A percentile compares a stretch with the other conserved stretches of the same genome.
These are phyloP conservation scores for Calcarisporium arbuscula DNA, from an alignment of 2,329 filamentous ascomycete genomes.

Conservation along the genomic window DNA sequence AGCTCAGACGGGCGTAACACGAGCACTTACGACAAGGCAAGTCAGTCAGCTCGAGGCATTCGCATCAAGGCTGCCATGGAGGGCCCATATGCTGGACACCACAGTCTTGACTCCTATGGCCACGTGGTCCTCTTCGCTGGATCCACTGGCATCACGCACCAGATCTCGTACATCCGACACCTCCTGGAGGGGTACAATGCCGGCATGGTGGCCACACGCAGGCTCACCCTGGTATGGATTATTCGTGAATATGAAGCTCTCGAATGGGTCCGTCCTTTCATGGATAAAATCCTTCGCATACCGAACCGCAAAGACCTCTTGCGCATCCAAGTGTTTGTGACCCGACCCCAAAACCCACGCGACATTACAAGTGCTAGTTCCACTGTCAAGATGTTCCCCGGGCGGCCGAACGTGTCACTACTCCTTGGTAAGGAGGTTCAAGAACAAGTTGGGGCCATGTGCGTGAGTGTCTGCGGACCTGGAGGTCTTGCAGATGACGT, in stretches of 20 bases:
- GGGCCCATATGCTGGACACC: slow-evolving; percentile 80
- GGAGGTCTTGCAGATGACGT: slow-evolving; percentile 73
- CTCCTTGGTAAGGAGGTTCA: slow-evolving; percentile 77
- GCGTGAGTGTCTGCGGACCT: slow-evolving; percentile 73
- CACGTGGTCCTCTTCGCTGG: slow-evolving; percentile 87
- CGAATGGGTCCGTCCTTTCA: slow-evolving; percentile 89
- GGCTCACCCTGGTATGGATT: slow-evolving; percentile 83
- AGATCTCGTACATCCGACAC: slow-evolving; percentile 80
- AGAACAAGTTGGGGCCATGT: slow-evolving; percentile 81
- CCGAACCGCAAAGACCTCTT: slow-evolving; percentile 76
- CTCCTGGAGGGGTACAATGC: slow-evolving; percentile 63
- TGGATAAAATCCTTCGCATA: slow-evolving; percentile 68
- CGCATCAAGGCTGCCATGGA: slow-evolving; percentile 71
- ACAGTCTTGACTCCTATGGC: slow-evolving; percentile 86
- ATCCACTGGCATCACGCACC: slow-evolving; percentile 91
- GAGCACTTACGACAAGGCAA: slow-evolving; percentile 70
- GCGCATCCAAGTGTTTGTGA: slow-evolving; percentile 84
- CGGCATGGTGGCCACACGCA: slow-evolving; percentile 71
- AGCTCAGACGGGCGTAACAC: slow-evolving; percentile 82
- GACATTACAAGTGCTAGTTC: slow-evolving; percentile 71
- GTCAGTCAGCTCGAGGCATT: slow-evolving; percentile 46
- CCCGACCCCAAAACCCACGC: slow-evolving; percentile 74
- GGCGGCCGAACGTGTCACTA: slow-evolving; percentile 74
- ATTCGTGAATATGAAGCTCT: slow-evolving; percentile 83
- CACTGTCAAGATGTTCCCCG: slow-evolving; percentile 87